Evolutionary conservation across 306 rosid species (phyloP).

Genomic region (Acmispon strigosus): DNA sequence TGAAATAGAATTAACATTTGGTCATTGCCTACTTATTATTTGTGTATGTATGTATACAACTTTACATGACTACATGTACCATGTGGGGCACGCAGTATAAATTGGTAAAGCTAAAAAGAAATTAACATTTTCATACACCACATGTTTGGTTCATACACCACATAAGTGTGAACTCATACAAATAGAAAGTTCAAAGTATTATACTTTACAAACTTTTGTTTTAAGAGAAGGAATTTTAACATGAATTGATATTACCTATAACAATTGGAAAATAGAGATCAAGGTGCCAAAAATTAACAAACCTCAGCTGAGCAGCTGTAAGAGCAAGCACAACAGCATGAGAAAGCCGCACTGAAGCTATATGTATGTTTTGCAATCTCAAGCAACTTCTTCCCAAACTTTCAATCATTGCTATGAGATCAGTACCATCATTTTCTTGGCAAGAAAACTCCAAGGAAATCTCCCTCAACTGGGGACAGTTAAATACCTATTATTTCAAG

Average conservation of each 20-base stretch:
- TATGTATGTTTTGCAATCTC: constrained; percentile 79
- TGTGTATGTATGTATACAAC: too few species aligned
- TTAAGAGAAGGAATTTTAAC: neutral
- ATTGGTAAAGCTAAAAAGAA: too few species aligned
- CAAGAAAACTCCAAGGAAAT: constrained; percentile 75
- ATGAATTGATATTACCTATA: neutral
- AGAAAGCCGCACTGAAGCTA: constrained; percentile 80
- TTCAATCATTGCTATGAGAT: constrained; percentile 61
- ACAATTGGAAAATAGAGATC: neutral
- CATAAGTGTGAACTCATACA: neutral
- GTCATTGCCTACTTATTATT: neutral
- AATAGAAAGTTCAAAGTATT: constrained; percentile 1
- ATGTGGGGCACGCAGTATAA: neutral
- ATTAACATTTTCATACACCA: neutral
- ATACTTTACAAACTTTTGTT: neutral
- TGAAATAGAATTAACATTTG: neutral
- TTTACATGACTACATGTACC: neutral
- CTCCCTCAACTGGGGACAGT: constrained; percentile 85
- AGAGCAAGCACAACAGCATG: constrained; percentile 87
- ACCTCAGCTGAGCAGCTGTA: constrained; percentile 84
- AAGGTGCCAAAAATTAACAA: constrained; percentile 18
- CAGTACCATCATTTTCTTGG: constrained; percentile 63
- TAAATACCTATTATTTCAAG: constrained; percentile 48
- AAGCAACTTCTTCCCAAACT: constrained; percentile 70
- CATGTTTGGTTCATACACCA: constrained; percentile 2